Base-by-base conservation (phyloP, 139 green algal species). In the Bryopsis sp. region DNA sequence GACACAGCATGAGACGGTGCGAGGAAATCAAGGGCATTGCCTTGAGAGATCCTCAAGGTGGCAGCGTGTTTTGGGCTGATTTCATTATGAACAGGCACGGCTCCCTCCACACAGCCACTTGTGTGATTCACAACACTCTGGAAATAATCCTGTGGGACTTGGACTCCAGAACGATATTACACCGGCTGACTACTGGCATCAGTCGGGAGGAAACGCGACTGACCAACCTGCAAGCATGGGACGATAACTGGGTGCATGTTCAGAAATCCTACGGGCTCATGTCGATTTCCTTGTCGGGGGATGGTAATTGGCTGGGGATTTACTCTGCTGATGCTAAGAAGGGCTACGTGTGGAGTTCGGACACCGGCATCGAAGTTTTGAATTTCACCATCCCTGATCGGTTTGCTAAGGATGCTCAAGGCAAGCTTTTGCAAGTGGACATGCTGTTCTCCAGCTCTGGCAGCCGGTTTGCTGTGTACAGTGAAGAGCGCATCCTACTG, bases 101-200 rank as follows among this genome's bases (percentile, higher is more conserved):
- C n/a, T n/a, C n/a, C n/a, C n/a, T n/a, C n/a, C n/a, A n/a, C n/a
- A n/a, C n/a, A n/a, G n/a, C n/a, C n/a, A n/a, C n/a, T n/a, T n/a
- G n/a, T n/a, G n/a, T n/a, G n/a, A n/a, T n/a, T n/a, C n/a, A n/a
- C n/a, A n/a, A n/a, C n/a, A n/a, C n/a, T n/a, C n/a, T 39, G 26
- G 32, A 65, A 22, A 15, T 65, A 5, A 33, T 65, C 32, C 58
- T 65, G 3, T 65, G 58, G 58, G 58, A 65, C 43, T 39, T 65
- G 15, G 4, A 46, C 4, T 35, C 24, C 4, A 22, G 31, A 22
- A 39, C 43, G 6, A 31, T 33, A 32, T 31, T 65, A 6, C 58
- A 65, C 32, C 39, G 32, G 32, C 43, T 65, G 32, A n/a, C 4
- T 7, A 15, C 58, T 65, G 58, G 58, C 3, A 65, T 65, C 31